These are phyloP conservation scores for Eutrema yunnanense DNA, from an alignment of 345 rosid species.

Conservation along the genomic window DNA sequence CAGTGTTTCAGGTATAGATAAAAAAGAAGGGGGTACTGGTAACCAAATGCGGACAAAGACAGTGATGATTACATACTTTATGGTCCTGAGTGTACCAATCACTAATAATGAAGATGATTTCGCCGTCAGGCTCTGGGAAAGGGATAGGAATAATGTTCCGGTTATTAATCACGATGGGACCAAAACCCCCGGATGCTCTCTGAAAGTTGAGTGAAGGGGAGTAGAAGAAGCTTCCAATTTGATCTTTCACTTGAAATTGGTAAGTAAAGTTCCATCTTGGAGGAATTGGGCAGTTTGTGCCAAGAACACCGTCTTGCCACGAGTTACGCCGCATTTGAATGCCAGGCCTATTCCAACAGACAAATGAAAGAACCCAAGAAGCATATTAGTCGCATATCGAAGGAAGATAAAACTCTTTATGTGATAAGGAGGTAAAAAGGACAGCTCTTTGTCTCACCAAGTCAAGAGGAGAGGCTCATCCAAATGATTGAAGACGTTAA, in stretches of 20 bases:
- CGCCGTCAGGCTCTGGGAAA: conserved; percentile 73
- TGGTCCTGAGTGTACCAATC: conserved; percentile 89
- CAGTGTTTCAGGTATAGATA: background rate
- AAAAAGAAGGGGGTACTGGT: background rate
- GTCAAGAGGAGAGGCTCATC: conserved; percentile 76
- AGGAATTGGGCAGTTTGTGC: conserved; percentile 85
- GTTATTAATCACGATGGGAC: conserved; percentile 69
- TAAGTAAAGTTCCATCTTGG: conserved; percentile 65
- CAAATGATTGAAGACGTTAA: conserved; percentile 61
- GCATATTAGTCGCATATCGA: background rate
- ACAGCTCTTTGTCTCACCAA: conserved; percentile 42
- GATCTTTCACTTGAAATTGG: conserved; percentile 90
- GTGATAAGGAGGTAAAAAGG: background rate
- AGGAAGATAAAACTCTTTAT: background rate
- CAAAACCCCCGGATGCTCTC: conserved; percentile 92
- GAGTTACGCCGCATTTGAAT: conserved; percentile 79
- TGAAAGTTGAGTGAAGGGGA: conserved; percentile 76
- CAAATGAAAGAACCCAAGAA: background rate
- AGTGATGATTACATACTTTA: conserved; percentile 44
- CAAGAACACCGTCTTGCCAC: conserved; percentile 90
- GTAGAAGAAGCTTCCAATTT: conserved; percentile 93
- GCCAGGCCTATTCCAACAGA: conserved; percentile 58
- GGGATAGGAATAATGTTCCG: conserved; percentile 59
- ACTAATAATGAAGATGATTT: conserved; percentile 57
- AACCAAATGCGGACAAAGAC: background rate